Evolutionary conservation across 257 asterid genomes (phyloP).

Genomic region (Pogostemon cablin): DNA sequence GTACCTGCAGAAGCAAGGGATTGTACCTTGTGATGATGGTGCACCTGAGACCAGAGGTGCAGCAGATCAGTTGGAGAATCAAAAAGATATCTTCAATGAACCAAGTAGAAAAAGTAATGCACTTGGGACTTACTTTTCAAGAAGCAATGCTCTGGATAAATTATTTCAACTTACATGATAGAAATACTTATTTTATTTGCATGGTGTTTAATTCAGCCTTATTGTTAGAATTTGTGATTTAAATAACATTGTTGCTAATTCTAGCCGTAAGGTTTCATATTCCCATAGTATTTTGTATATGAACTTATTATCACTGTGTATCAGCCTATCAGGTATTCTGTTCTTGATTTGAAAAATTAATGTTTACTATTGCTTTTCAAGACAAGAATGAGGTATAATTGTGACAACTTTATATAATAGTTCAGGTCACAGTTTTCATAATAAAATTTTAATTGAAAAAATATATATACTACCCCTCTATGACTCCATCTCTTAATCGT

Average conservation of each 20-base stretch:
- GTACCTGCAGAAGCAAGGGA: slow-evolving; percentile 65
- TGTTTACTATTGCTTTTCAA: too few relatives aligned
- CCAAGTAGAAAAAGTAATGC: slow-evolving; percentile 75
- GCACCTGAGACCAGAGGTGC: slow-evolving; percentile 12
- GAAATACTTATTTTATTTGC: too few relatives aligned
- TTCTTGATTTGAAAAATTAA: too few relatives aligned
- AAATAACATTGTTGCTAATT: slow-evolving; percentile 20
- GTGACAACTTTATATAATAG: too few relatives aligned
- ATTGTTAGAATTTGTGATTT: slow-evolving; percentile 11
- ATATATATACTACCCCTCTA: too few relatives aligned
- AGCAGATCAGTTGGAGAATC: slow-evolving; percentile 35
- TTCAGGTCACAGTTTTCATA: too few relatives aligned
- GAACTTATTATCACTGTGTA: background rate
- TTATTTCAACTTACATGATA: slow-evolving; percentile 67
- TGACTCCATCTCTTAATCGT: too few relatives aligned
- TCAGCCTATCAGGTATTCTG: too few relatives aligned
- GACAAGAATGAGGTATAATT: too few relatives aligned
- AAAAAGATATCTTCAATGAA: slow-evolving; percentile 37
- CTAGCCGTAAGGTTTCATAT: slow-evolving; percentile 16
- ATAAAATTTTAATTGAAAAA: too few relatives aligned
- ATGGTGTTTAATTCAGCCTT: slow-evolving; percentile 16
- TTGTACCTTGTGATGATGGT: slow-evolving; percentile 19
- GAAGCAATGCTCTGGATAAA: slow-evolving; percentile 70
- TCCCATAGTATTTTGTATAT: background rate
- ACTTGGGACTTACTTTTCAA: slow-evolving; percentile 65